Evolutionary conservation across 805 yeast species (phyloP).

Genomic region (Cyberlindnera veronae): DNA sequence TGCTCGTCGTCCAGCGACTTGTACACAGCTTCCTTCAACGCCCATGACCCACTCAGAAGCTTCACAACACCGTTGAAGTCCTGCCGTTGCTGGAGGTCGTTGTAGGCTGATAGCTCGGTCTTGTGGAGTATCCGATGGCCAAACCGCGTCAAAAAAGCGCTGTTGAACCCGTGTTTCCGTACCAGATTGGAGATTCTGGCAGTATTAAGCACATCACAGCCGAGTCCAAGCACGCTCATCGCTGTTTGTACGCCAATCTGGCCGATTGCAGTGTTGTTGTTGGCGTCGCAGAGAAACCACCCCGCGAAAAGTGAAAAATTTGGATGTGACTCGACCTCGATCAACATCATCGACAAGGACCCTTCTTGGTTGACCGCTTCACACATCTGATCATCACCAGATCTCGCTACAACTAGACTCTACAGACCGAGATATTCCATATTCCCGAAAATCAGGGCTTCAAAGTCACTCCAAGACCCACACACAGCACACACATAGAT

Average conservation of each 20-base stretch:
- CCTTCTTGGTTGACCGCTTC: no score
- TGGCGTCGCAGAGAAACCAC: no score
- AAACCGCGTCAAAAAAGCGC: slow-evolving; percentile 34
- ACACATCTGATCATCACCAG: no score
- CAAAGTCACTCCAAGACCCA: neutral
- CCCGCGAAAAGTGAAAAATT: no score
- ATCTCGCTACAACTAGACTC: no score
- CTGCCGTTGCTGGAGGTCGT: slow-evolving; percentile 11
- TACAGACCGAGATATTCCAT: neutral
- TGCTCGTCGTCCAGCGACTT: slow-evolving; percentile 49
- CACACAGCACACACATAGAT: neutral
- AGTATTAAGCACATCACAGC: slow-evolving; percentile 45
- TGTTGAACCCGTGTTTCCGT: slow-evolving; percentile 29
- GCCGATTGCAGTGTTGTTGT: no score
- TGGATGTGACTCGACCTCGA: no score
- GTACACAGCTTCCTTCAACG: slow-evolving; percentile 69
- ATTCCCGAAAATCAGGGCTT: no score
- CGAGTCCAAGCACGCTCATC: slow-evolving; percentile 17
- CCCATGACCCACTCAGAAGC: slow-evolving; percentile 61
- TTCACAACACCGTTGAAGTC: slow-evolving; percentile 30
- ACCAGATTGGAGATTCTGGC: slow-evolving; percentile 45
- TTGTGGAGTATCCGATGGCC: slow-evolving; percentile 50
- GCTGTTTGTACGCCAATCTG: slow-evolving; percentile 1
- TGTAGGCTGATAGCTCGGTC: slow-evolving; percentile 37
- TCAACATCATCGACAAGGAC: no score